Evolutionary conservation across 2,329 filamentous ascomycete species (phyloP).

Genomic region (Penicillium thymicola): DNA sequence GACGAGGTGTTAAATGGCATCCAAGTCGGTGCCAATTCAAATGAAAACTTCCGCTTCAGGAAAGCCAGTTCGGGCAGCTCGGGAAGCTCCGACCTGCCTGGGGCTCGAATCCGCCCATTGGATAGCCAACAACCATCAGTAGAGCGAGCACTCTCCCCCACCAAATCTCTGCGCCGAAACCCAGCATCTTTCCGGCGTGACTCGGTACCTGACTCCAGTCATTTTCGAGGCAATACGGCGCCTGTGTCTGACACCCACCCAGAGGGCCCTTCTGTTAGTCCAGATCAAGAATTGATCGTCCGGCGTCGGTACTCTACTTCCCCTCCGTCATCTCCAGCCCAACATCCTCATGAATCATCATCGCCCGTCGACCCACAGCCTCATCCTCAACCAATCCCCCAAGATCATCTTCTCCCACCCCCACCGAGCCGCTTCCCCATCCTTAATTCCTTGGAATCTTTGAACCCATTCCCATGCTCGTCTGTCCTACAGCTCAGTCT

Average conservation of each 20-base stretch:
- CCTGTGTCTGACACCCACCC: conserved; percentile 15
- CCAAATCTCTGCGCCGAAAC: conserved; percentile 23
- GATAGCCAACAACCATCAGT: conserved; percentile 35
- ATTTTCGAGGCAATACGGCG: conserved; percentile 11
- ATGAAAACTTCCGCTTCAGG: conserved; percentile 45
- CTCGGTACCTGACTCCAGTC: conserved; percentile 27
- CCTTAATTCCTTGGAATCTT: conserved; percentile 21
- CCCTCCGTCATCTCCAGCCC: conserved; percentile 24
- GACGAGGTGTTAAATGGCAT: conserved; percentile 80
- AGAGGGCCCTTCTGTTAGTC: conserved; percentile 22
- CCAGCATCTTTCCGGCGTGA: conserved; percentile 25
- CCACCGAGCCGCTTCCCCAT: conserved; percentile 35
- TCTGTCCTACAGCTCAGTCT: conserved; percentile 54
- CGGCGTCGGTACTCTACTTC: conserved; percentile 30
- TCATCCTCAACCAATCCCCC: conserved; percentile 12
- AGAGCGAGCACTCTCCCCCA: conserved; percentile 29
- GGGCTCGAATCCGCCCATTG: conserved; percentile 39
- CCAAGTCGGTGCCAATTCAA: conserved; percentile 58
- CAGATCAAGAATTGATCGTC: conserved; percentile 34
- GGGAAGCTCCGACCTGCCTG: conserved; percentile 32
- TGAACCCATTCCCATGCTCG: conserved; percentile 35
- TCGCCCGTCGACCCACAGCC: neutral
- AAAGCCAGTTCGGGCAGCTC: conserved; percentile 31
- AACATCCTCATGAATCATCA: conserved; percentile 14
- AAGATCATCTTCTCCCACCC: conserved; percentile 43